A percentile compares a stretch with the other conserved stretches of the same genome.
Conservation (phyloP, 2,329 filamentous ascomycete species). For the Parafenestella ontariensis region DNA sequence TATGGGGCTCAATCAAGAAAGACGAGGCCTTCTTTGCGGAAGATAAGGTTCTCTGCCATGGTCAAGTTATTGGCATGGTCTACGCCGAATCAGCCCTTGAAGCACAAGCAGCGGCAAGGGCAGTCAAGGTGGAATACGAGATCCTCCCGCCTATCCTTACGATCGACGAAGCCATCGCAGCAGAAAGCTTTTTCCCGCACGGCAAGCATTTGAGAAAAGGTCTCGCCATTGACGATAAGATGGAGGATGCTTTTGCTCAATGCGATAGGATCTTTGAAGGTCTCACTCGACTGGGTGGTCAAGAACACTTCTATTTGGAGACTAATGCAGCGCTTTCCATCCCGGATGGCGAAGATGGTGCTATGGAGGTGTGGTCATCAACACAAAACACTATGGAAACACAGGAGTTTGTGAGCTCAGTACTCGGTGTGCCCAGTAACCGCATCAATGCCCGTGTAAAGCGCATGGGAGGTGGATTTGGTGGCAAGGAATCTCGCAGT, state of each 20-base stretch:
- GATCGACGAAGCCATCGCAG: slow-evolving; percentile 92
- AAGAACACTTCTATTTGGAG: slow-evolving; percentile 97
- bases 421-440: slow-evolving; percentile 82
- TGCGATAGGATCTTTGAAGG: slow-evolving; percentile 87
- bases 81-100: slow-evolving; percentile 78
- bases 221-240: slow-evolving; percentile 55
- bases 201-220: slow-evolving; percentile 82
- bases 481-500: slow-evolving; percentile 89
- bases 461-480: slow-evolving; percentile 89
- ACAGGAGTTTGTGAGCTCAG: slow-evolving; percentile 74
- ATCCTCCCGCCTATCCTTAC: slow-evolving; percentile 85
- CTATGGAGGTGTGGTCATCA: slow-evolving; percentile 79
- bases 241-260: slow-evolving; percentile 74
- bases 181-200: slow-evolving; percentile 83
- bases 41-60: slow-evolving; percentile 82
- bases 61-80: slow-evolving; percentile 89
- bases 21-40: slow-evolving; percentile 93
- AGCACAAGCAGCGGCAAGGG: slow-evolving; percentile 80
- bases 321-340: slow-evolving; percentile 85
- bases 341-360: slow-evolving; percentile 87
- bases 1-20: slow-evolving; percentile 80
- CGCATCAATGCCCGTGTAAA: slow-evolving; percentile 91
- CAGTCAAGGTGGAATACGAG: slow-evolving; percentile 87
- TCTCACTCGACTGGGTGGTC: slow-evolving; percentile 83
- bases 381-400: slow-evolving; percentile 51